Evolutionary conservation across 1,139 yeast genomes (phyloP).

Genomic region (Geotrichum klebahnii): DNA sequence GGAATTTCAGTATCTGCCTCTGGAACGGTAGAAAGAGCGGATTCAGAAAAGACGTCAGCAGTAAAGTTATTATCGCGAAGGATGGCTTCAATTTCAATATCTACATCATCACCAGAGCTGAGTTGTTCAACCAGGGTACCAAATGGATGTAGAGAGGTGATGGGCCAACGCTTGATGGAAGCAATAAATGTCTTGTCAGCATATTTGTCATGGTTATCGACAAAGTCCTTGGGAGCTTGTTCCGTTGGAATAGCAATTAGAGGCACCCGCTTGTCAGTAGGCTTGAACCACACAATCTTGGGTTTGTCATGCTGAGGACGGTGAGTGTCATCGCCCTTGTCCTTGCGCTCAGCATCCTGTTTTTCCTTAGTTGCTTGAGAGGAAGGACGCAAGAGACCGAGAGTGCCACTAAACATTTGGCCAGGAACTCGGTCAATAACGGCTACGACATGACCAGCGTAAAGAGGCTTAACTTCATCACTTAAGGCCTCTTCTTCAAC

Average conservation of each 20-base stretch:
- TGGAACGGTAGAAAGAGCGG: conserved; percentile 43
- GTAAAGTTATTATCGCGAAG: conserved; percentile 88
- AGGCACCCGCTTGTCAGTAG: conserved; percentile 96
- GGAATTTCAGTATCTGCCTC: conserved; percentile 36
- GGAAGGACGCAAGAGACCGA: conserved; percentile 90
- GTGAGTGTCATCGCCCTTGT: conserved; percentile 42
- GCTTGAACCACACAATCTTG: conserved; percentile 97
- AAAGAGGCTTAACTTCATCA: conserved; percentile 87
- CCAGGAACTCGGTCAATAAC: conserved; percentile 97
- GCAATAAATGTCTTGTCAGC: conserved; percentile 84
- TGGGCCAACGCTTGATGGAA: conserved; percentile 97
- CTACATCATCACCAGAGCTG: conserved; percentile 73
- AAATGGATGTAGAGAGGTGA: conserved; percentile 94
- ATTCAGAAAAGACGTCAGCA: conserved; percentile 70
- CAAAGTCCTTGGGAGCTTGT: conserved; percentile 93
- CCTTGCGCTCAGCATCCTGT: conserved; percentile 52
- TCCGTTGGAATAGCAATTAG: conserved; percentile 97
- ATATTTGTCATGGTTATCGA: conserved; percentile 83
- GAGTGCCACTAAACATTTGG: conserved; percentile 82
- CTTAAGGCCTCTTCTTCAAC: conserved; percentile 95
- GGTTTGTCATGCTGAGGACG: conserved; percentile 52
- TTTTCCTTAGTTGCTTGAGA: conserved; percentile 87
- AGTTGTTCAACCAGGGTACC: conserved; percentile 87
- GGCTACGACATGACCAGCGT: conserved; percentile 98
- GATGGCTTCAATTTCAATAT: conserved; percentile 82